Evolutionary conservation across 2,329 filamentous ascomycete species (phyloP).

Genomic region (Xylariaceae sp.): DNA sequence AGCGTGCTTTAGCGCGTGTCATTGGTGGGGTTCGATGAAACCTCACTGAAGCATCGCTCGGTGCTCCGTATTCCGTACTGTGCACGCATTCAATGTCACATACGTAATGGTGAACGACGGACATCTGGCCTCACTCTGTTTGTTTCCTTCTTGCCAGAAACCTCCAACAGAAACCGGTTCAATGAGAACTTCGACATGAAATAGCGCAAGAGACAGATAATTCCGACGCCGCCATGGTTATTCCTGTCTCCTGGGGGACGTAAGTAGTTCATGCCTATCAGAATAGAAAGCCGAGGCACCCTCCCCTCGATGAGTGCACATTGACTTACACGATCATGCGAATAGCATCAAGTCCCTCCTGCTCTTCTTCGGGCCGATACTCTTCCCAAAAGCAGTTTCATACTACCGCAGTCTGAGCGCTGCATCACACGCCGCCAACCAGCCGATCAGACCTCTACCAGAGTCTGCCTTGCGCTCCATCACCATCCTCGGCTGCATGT

Average conservation of each 20-base stretch:
- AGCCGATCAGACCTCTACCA: constrained; percentile 53
- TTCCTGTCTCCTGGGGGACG: constrained; percentile 42
- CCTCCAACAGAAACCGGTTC: background rate
- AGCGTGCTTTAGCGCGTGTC: background rate
- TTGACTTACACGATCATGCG: constrained; percentile 10
- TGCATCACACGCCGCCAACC: constrained; percentile 39
- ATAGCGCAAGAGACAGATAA: constrained; percentile 8
- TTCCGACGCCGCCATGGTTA: constrained; percentile 29
- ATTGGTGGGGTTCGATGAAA: background rate
- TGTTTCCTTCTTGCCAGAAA: background rate
- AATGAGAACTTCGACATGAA: constrained; percentile 8
- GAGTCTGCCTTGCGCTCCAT: constrained; percentile 51
- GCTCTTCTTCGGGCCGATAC: constrained; percentile 63
- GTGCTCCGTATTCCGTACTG: background rate
- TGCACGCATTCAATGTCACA: background rate
- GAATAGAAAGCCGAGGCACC: background rate
- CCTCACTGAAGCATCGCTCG: background rate
- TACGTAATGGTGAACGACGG: background rate
- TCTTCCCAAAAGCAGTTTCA: constrained; percentile 60
- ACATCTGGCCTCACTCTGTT: constrained; percentile 6
- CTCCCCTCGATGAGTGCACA: background rate
- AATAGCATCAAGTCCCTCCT: constrained; percentile 50
- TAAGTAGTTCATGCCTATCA: constrained; percentile 35
- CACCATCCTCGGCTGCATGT: constrained; percentile 50
- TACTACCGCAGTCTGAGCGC: constrained; percentile 55